Conservation (phyloP, 306 rosid genomes). For the Alnus glutinosa region DNA sequence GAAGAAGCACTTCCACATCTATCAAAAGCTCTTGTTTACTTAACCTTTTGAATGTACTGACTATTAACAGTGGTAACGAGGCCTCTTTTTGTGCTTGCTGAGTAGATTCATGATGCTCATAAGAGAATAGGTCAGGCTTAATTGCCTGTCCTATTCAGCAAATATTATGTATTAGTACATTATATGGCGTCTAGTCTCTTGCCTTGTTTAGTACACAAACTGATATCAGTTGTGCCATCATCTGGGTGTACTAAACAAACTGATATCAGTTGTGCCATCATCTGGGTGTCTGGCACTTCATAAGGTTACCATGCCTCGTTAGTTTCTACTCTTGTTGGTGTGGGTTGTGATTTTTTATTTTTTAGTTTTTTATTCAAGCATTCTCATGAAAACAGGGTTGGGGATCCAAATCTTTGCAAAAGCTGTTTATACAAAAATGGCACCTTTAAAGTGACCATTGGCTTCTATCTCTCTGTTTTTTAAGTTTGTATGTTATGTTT, state of each 20-base stretch:
- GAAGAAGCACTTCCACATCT: slow-evolving; percentile 6
- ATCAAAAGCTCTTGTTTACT: slow-evolving; percentile 12
- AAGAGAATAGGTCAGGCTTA: background rate
- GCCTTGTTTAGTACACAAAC: background rate
- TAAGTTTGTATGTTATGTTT: background rate
- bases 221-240: background rate
- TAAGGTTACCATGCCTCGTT: background rate
- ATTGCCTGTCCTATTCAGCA: background rate
- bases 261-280: too few relatives aligned
- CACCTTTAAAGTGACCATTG: background rate
- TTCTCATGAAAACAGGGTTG: background rate
- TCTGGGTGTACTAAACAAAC: too few relatives aligned
- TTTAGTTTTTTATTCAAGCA: background rate
- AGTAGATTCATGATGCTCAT: background rate
- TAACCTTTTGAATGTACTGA: background rate
- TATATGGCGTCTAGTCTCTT: background rate
- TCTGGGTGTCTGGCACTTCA: background rate
- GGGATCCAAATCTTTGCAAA: too few relatives aligned
- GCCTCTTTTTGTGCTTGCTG: slow-evolving; percentile 12
- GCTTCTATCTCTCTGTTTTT: slow-evolving; percentile 8
- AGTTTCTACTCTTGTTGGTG: background rate
- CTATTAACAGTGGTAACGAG: background rate
- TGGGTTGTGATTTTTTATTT: background rate
- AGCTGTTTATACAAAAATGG: background rate
- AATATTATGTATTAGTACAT: background rate